These are phyloP conservation scores for Pilasporangium apinafurcum DNA, from an alignment of 352 stramenopile species.

Conservation along the genomic window DNA sequence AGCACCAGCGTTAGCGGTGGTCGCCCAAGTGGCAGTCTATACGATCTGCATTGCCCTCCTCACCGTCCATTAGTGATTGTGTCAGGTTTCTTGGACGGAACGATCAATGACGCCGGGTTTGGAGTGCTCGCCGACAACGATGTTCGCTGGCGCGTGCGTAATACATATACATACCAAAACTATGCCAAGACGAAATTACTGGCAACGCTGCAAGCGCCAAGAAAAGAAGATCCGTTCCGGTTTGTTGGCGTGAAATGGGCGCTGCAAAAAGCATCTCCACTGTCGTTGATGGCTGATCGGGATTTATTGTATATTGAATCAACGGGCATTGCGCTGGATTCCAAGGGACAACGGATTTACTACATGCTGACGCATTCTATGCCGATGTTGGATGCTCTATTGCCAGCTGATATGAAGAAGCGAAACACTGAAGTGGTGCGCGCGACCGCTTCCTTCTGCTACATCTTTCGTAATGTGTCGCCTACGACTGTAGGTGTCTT, in stretches of 20 bases:
- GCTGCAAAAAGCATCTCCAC: conserved; percentile 15
- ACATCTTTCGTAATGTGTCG: conserved; percentile 35
- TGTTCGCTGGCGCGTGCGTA: conserved; percentile 21
- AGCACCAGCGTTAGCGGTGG: no score
- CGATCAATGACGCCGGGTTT: conserved; percentile 22
- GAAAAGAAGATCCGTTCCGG: conserved; percentile 23
- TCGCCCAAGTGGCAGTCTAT: no score
- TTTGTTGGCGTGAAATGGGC: conserved; percentile 38
- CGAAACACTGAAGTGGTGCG: conserved; percentile 48
- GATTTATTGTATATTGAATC: conserved; percentile 34
- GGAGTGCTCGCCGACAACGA: conserved; percentile 22
- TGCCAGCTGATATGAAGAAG: no score
- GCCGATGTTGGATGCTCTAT: conserved; percentile 6
- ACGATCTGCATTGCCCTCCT: no score
- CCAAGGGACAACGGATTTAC: conserved; percentile 5
- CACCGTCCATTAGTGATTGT: conserved; percentile 27
- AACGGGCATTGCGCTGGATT: conserved; percentile 6
- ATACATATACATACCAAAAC: conserved; percentile 25
- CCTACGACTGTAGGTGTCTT: conserved; percentile 36
- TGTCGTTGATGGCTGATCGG: conserved; percentile 19
- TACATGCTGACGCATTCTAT: conserved; percentile 10
- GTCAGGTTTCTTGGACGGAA: conserved; percentile 23
- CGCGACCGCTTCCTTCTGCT: conserved; percentile 40
- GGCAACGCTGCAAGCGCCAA: conserved; percentile 19
- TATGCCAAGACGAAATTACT: conserved; percentile 28